Percentiles rank a stretch among this genome's conserved stretches.
These are phyloP conservation scores for Arachnomyces sp. DNA, from an alignment of 2,329 filamentous ascomycete genomes.

Conservation along the genomic window DNA sequence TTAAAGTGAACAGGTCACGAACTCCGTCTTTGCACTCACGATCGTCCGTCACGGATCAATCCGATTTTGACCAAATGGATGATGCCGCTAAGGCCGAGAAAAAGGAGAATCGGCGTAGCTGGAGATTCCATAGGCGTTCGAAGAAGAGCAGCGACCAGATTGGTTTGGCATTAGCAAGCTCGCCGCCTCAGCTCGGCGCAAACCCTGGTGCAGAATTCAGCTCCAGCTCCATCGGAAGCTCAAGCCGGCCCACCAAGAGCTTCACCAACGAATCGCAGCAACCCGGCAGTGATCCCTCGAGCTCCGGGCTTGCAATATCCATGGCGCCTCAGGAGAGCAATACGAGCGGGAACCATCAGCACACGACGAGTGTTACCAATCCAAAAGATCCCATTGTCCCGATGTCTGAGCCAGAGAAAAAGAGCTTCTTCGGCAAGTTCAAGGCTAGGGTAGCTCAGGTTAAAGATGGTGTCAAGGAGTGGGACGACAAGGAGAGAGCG, in stretches of 20 bases:
- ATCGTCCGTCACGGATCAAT: constrained; percentile 67
- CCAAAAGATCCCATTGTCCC: constrained; percentile 18
- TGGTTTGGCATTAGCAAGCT: constrained; percentile 36
- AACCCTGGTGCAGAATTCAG: constrained; percentile 60
- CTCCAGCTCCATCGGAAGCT: constrained; percentile 61
- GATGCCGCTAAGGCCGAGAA: constrained; percentile 51
- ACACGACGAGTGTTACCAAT: constrained; percentile 11
- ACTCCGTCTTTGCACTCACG: constrained; percentile 68
- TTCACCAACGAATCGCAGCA: constrained; percentile 37
- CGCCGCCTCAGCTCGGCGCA: constrained; percentile 49
- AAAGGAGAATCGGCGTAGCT: constrained; percentile 63
- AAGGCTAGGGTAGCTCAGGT: constrained; percentile 53
- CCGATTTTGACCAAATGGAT: constrained; percentile 68
- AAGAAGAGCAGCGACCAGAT: constrained; percentile 51
- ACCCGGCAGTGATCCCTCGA: constrained; percentile 28
- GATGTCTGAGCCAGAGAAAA: constrained; percentile 44
- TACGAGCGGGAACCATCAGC: constrained; percentile 24
- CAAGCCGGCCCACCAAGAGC: constrained; percentile 39
- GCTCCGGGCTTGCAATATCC: constrained; percentile 15
- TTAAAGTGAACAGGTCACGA: constrained; percentile 65
- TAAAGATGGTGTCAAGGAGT: constrained; percentile 49
- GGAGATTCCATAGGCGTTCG: constrained; percentile 56
- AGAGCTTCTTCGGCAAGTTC: constrained; percentile 57
- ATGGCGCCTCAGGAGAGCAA: constrained; percentile 31
- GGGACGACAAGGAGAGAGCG: constrained; percentile 46